Base-by-base conservation (phyloP, 352 stramenopile species). In the Globisporangium iwayamae region DNA sequence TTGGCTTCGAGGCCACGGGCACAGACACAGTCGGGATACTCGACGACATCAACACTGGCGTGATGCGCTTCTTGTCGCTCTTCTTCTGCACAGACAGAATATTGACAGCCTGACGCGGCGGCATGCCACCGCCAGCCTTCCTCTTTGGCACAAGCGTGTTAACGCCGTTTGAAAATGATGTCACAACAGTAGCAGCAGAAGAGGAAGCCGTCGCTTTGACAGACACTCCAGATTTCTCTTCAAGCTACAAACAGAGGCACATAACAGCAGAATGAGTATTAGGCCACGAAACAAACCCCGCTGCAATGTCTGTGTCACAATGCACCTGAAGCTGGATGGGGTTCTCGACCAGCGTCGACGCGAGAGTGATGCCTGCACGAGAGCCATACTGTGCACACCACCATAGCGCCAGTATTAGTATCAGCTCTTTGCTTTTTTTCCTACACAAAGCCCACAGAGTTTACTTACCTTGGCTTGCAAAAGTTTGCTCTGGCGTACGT, bases 281-380 rank as follows among this genome's bases (percentile, higher is more conserved):
- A 2, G 25, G 25, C 9, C 4, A 13, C 38, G 9, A 45, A 4
- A 4, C 38, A 39, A 39, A 7, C 10, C 10, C 10, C 38, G 16
- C 38, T 18, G 10, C 38, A 45, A 3, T 10, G 38, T 16, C 9
- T 45, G 9, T 45, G 43, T 22, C 43, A 56, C 3, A 30, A 28
- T 8, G 22, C 71, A 90, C 79, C 78, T 90, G 76, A 34, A 94
- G 67, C 62, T 95, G 85, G 46, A 93, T 76, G 0, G 87, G 83
- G 63, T 93, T 91, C 62, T 94, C 87, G 8, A 87, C 79, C 41
- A 95, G 69, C 14, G 81, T 94, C 11, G 81, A 92, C 32, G 83
- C 81, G 34, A 91, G 76, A 5, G 87, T 95, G 45, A 91, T 88
- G 3, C 87, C 87, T 39, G 85, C 87, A 48, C 85, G 78, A 11